Evolutionary conservation across 2,329 filamentous ascomycete genomes (phyloP).

Genomic region (Apiospora arundinis): DNA sequence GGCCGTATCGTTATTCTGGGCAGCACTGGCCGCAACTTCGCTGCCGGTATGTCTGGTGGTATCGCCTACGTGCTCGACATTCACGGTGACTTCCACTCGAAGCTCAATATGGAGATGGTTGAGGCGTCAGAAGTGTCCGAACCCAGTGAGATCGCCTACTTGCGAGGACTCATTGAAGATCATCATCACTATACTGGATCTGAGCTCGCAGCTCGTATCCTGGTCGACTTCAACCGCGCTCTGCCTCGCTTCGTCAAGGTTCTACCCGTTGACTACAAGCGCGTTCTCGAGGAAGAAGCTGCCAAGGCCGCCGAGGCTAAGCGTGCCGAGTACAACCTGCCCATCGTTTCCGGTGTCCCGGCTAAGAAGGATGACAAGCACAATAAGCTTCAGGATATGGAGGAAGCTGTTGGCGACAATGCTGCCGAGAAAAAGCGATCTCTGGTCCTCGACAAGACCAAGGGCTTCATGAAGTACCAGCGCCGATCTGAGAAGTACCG

Average conservation of each 20-base stretch:
- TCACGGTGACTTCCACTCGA: conserved; percentile 85
- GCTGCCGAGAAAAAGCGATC: conserved; percentile 89
- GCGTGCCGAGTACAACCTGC: conserved; percentile 82
- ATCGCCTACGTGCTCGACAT: conserved; percentile 95
- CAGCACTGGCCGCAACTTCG: conserved; percentile 93
- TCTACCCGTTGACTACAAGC: conserved; percentile 94
- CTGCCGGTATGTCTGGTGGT: conserved; percentile 97
- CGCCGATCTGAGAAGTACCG: conserved; percentile 94
- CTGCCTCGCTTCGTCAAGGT: conserved; percentile 93
- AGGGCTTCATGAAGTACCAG: conserved; percentile 96
- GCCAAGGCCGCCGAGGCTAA: conserved; percentile 85
- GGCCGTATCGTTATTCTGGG: conserved; percentile 88
- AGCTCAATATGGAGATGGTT: conserved; percentile 98
- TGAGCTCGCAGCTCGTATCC: conserved; percentile 88
- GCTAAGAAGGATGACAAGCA: conserved; percentile 72
- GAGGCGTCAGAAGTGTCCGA: conserved; percentile 86
- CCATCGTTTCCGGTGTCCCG: conserved; percentile 73
- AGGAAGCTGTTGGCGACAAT: conserved; percentile 86
- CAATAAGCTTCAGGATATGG: conserved; percentile 80
- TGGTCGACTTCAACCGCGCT: conserved; percentile 94
- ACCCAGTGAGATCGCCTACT: conserved; percentile 84
- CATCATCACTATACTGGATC: conserved; percentile 98
- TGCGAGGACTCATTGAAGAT: conserved; percentile 92
- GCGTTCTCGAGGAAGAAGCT: conserved; percentile 84
- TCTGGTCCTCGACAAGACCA: conserved; percentile 95